Conservation (phyloP, 2,329 filamentous ascomycete species). For the Beauveria australis region DNA sequence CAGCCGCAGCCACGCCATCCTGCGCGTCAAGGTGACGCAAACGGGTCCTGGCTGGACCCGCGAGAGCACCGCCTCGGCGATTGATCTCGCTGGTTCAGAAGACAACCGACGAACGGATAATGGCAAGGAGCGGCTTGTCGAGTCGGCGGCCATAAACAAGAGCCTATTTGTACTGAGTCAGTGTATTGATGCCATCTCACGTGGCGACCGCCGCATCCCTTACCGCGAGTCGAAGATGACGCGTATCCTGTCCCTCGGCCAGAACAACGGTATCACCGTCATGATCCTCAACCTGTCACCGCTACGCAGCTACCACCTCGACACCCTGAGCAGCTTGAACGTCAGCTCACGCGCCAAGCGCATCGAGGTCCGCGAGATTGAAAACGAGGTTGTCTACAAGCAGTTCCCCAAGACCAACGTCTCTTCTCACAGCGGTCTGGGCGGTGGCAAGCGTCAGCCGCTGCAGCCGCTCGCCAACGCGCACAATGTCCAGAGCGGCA, state of each 20-base stretch:
- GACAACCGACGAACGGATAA: slow-evolving; percentile 94
- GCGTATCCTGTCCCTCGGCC: slow-evolving; percentile 79
- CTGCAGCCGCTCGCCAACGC: slow-evolving; percentile 68
- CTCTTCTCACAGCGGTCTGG: slow-evolving; percentile 24
- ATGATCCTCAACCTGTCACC: slow-evolving; percentile 96
- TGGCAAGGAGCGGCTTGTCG: slow-evolving; percentile 82
- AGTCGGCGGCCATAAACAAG: slow-evolving; percentile 96
- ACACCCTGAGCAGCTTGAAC: slow-evolving; percentile 88
- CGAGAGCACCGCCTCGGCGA: slow-evolving; percentile 82
- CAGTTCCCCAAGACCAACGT: slow-evolving; percentile 53
- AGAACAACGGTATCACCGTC: slow-evolving; percentile 90
- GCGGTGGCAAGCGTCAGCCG: slow-evolving; percentile 54
- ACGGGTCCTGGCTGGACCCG: slow-evolving; percentile 58
- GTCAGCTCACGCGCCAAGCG: slow-evolving; percentile 94
- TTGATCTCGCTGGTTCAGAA: slow-evolving; percentile 91
- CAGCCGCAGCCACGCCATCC: slow-evolving; percentile 80
- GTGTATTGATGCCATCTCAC: slow-evolving; percentile 88
- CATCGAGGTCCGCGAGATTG: slow-evolving; percentile 90
- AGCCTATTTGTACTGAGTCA: slow-evolving; percentile 89
- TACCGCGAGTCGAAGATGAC: slow-evolving; percentile 98
- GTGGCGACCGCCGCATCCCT: slow-evolving; percentile 68
- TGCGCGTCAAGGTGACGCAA: slow-evolving; percentile 82
- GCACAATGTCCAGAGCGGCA: slow-evolving; percentile 60
- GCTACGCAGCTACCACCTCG: slow-evolving; percentile 83
- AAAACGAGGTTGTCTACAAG: slow-evolving; percentile 89